Conservation (phyloP, 83 land plant genomes). For the Larix sibirica region DNA sequence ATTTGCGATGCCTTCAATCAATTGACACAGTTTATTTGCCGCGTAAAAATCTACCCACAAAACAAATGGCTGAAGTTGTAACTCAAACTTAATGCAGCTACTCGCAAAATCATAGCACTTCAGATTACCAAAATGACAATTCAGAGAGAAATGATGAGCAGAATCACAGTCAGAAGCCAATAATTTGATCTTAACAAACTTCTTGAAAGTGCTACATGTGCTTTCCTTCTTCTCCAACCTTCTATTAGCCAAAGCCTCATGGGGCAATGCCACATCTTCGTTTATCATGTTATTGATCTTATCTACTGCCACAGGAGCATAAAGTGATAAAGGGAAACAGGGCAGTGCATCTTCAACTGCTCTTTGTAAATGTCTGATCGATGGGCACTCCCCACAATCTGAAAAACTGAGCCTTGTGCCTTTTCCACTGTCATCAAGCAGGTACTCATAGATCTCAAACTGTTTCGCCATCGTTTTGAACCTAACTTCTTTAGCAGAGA, state of each 20-base stretch:
- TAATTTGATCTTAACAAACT: constrained; percentile 28
- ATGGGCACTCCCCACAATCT: constrained; percentile 9
- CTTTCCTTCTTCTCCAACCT: too few species aligned
- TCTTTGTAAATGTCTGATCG: constrained; percentile 34
- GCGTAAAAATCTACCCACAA: constrained; percentile 51
- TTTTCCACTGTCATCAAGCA: constrained; percentile 6
- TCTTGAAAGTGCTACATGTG: not conserved
- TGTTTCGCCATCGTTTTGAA: constrained; percentile 35
- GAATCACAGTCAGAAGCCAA: constrained; percentile 32
- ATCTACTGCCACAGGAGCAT: not conserved
- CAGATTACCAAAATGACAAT: constrained; percentile 15
- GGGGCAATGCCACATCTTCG: too few species aligned
- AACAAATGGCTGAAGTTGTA: constrained; percentile 47
- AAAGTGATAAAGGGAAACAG: constrained; percentile 33
- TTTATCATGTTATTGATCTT: too few species aligned
- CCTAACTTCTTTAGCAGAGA: constrained; percentile 39
- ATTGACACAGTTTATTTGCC: constrained; percentile 26
- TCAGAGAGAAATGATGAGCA: constrained; percentile 21
- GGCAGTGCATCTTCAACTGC: constrained; percentile 57
- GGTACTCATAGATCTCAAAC: constrained; percentile 39
- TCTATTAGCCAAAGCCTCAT: too few species aligned
- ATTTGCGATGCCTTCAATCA: constrained; percentile 25
- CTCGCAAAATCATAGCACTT: not conserved
- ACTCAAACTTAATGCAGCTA: constrained; percentile 27
- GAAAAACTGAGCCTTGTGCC: not conserved